Conservation (phyloP, 2,329 filamentous ascomycete species). For the Phialophora chinensis region DNA sequence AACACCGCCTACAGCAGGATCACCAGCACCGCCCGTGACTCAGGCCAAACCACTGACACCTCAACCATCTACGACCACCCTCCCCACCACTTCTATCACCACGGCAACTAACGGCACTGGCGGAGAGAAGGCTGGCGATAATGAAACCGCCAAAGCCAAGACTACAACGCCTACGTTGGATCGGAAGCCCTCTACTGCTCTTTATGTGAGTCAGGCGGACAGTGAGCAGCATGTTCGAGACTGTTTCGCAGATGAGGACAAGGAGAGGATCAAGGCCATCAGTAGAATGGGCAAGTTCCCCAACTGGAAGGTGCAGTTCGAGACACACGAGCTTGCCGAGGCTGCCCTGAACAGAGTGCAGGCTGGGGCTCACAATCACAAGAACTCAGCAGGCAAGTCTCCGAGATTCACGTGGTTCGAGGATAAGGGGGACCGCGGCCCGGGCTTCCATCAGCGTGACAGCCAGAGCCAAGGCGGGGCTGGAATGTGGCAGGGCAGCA, state of each 20-base stretch:
- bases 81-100: conserved; percentile 44
- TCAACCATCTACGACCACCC: conserved; percentile 49
- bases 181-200: conserved; percentile 71
- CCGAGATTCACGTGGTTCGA: conserved; percentile 84
- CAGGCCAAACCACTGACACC: conserved; percentile 59
- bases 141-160: conserved; percentile 62
- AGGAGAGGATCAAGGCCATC: conserved; percentile 76
- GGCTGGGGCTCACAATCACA: conserved; percentile 74
- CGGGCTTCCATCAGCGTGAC: conserved; percentile 47
- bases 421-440: conserved; percentile 58
- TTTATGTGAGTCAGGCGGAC: conserved; percentile 88
- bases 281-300: conserved; percentile 70
- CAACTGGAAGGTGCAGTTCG: conserved; percentile 88
- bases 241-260: conserved; percentile 82
- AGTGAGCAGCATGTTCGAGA: conserved; percentile 82
- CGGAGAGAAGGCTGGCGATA: conserved; percentile 52
- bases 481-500: conserved; percentile 62
- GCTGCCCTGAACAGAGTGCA: conserved; percentile 72
- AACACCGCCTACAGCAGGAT: conserved; percentile 44
- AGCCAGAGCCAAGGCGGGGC: conserved; percentile 52
- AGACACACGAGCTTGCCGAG: conserved; percentile 78
- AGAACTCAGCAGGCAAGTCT: conserved; percentile 73
- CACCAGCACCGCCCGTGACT: conserved; percentile 52
- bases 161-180: conserved; percentile 61
- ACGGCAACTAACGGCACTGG: conserved; percentile 58